phyloP scores from a whole-genome alignment of 2,329 filamentous ascomycete genomes.

The Elsinoe batatas region DNA sequence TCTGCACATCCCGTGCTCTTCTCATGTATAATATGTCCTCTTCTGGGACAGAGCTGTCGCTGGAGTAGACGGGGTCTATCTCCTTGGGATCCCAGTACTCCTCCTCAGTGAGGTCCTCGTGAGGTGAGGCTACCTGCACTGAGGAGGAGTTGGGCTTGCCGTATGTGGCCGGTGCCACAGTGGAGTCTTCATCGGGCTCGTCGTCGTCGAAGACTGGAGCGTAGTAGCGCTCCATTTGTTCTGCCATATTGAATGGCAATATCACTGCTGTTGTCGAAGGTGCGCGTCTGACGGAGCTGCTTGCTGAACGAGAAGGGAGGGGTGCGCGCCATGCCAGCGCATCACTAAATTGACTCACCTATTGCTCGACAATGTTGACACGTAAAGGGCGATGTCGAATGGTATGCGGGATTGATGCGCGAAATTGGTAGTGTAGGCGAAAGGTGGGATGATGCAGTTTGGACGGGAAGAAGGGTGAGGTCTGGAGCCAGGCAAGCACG shows the following conservation, averaged over 20 bases:
- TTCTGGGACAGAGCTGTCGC: background rate
- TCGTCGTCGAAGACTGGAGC: background rate
- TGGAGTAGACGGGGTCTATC: background rate
- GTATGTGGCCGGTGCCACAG: background rate
- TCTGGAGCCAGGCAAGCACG: conserved; percentile 1
- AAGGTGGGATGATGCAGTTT: background rate
- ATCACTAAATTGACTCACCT: conserved; percentile 1
- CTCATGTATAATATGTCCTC: background rate
- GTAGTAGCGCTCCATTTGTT: background rate
- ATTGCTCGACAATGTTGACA: background rate
- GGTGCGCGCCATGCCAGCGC: background rate
- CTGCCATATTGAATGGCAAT: background rate
- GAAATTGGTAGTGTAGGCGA: conserved; percentile 3
- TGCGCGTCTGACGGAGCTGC: conserved; percentile 4
- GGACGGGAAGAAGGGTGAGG: conserved; percentile 6
- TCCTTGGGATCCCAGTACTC: background rate
- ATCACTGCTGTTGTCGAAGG: background rate
- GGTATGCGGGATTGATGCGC: conserved; percentile 3
- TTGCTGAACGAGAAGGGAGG: background rate
- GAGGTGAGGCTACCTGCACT: background rate
- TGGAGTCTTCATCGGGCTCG: background rate
- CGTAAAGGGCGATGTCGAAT: background rate
- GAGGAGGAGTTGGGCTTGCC: no score
- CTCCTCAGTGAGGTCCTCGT: background rate
- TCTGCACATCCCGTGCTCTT: background rate